phyloP scores from a whole-genome alignment of 169 alveolate species.

The Plasmodium sp. region DNA sequence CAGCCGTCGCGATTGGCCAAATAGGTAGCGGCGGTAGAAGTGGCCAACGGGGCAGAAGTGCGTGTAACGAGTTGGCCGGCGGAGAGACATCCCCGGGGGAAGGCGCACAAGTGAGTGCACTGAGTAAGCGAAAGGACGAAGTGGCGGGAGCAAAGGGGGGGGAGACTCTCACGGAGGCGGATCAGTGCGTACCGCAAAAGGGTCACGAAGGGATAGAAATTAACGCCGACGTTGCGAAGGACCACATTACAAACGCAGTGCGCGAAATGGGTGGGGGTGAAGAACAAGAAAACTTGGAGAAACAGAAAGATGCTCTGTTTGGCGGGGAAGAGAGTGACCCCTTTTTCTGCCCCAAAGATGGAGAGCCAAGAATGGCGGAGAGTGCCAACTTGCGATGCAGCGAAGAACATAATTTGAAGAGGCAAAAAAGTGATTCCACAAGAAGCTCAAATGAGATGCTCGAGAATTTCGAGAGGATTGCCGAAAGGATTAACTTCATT shows the following conservation, averaged over 20 bases:
- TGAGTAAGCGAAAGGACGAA: background rate
- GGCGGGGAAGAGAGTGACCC: background rate
- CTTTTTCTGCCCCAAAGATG: background rate
- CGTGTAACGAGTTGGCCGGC: background rate
- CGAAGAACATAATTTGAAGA: background rate
- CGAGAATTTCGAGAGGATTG: conserved; percentile 7
- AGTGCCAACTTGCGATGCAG: background rate
- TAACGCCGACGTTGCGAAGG: background rate
- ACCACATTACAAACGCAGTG: background rate
- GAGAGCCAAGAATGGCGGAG: background rate
- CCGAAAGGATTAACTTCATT: conserved; percentile 46
- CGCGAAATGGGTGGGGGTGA: background rate
- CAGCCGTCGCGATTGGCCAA: background rate
- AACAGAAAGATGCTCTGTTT: background rate
- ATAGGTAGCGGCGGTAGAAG: background rate
- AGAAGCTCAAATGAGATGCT: background rate
- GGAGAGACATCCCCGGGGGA: background rate
- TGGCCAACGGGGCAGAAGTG: background rate
- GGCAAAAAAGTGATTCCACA: background rate
- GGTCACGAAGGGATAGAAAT: background rate
- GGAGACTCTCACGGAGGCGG: background rate
- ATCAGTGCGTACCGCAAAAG: background rate
- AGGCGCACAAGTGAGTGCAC: background rate
- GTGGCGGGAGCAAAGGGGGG: background rate
- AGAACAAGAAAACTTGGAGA: background rate